Percentiles rank a stretch among this genome's conserved stretches.
phyloP scores from a whole-genome alignment of 257 asterid genomes.

The Coffea canephora region DNA sequence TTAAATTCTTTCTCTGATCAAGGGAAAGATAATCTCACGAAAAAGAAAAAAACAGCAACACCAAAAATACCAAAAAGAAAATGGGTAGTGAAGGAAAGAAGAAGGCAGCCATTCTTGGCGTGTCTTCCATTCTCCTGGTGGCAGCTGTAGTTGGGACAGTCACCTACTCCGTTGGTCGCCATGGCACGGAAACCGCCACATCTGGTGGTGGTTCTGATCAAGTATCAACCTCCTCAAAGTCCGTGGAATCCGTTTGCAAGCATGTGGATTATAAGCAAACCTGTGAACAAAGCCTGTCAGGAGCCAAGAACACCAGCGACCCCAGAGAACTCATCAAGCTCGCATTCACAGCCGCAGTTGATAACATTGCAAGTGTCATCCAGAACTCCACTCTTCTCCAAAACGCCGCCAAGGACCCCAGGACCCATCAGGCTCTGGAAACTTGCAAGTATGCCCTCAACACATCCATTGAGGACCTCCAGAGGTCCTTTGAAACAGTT shows the following conservation, averaged over 20 bases:
- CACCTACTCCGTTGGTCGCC: background rate
- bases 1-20: constrained; percentile 8
- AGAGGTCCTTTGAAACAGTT: constrained; percentile 19
- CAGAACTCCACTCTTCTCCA: constrained; percentile 4
- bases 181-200: background rate
- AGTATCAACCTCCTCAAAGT: constrained; percentile 14
- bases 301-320: constrained; percentile 15
- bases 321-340: constrained; percentile 27
- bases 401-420: constrained; percentile 25
- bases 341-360: constrained; percentile 16
- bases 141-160: constrained; percentile 32
- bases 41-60: background rate
- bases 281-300: constrained; percentile 21
- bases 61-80: background rate
- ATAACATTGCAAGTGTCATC: constrained; percentile 16
- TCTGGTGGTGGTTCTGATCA: background rate
- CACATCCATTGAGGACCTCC: constrained; percentile 14
- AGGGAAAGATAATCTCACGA: background rate
- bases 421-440: constrained; percentile 22
- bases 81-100: constrained; percentile 13
- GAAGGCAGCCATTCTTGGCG: constrained; percentile 17
- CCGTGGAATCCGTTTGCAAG: constrained; percentile 21
- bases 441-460: constrained; percentile 14
- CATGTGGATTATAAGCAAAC: constrained; percentile 30
- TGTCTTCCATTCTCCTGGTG: constrained; percentile 33